These are phyloP conservation scores for Chlorella ohadii DNA, from an alignment of 139 green algal species.

Conservation along the genomic window DNA sequence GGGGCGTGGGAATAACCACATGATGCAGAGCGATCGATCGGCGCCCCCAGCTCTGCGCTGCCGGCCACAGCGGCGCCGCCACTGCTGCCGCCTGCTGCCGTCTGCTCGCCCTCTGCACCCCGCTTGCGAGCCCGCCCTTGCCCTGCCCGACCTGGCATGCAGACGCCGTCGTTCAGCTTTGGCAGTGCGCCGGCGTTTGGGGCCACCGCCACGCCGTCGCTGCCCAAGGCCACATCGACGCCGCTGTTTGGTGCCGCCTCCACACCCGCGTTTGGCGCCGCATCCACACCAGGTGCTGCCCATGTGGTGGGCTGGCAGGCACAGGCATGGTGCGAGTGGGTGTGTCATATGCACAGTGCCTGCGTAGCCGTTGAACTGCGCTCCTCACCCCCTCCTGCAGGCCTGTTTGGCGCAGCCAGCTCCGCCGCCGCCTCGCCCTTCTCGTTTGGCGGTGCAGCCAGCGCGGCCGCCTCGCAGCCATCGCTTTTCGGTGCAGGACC, in stretches of 20 bases:
- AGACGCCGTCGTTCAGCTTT: conserved; percentile 40
- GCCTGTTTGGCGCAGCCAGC: conserved; percentile 37
- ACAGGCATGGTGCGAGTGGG: not conserved
- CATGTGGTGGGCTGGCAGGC: not conserved
- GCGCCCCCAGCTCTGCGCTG: no score
- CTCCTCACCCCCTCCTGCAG: conserved; percentile 9
- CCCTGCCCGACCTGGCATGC: not conserved
- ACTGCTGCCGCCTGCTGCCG: not conserved
- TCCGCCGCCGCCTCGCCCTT: conserved; percentile 16
- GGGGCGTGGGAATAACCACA: no score
- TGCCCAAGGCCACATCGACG: conserved; percentile 43
- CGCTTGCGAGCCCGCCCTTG: no score
- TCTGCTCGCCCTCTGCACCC: no score
- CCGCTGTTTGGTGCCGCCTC: conserved; percentile 39
- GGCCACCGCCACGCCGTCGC: not conserved
- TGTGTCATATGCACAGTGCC: no score
- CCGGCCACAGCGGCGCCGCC: no score
- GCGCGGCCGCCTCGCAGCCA: not conserved
- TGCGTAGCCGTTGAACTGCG: no score
- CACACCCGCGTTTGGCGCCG: conserved; percentile 41
- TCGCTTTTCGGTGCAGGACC: not conserved
- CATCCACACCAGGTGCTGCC: not conserved
- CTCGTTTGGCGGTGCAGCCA: conserved; percentile 21
- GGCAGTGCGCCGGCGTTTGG: conserved; percentile 39
- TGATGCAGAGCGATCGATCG: no score